These are phyloP conservation scores for Lachnellula arida DNA, from an alignment of 2,329 filamentous ascomycete genomes.

Conservation along the genomic window DNA sequence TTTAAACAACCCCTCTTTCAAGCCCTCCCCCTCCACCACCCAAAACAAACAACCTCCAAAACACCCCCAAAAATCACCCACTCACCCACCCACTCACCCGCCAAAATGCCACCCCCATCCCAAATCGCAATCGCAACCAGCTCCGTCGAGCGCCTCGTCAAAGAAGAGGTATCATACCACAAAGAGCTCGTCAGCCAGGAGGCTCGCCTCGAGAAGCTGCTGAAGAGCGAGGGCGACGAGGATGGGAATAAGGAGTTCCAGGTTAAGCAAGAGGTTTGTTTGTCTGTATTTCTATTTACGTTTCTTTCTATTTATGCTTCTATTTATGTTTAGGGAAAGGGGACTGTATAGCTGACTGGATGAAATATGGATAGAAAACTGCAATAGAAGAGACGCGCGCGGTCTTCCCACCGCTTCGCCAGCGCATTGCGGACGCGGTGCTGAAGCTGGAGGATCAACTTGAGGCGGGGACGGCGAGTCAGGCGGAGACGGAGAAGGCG, in stretches of 20 bases:
- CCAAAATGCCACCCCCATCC: constrained; percentile 67
- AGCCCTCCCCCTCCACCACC: neutral
- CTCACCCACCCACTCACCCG: neutral
- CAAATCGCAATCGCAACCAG: constrained; percentile 75
- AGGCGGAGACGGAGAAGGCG: constrained; percentile 41
- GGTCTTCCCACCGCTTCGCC: constrained; percentile 67
- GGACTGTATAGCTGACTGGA: neutral
- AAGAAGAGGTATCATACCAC: constrained; percentile 88
- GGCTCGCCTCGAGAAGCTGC: constrained; percentile 58
- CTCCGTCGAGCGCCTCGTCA: constrained; percentile 77
- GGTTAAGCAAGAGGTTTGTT: constrained; percentile 78
- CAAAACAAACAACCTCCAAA: neutral
- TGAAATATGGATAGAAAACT: constrained; percentile 23
- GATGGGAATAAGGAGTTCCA: constrained; percentile 74
- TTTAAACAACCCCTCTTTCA: neutral
- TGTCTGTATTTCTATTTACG: neutral
- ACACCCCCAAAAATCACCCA: neutral
- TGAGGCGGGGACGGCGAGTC: constrained; percentile 53
- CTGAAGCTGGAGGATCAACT: constrained; percentile 71
- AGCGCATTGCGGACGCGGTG: constrained; percentile 68
- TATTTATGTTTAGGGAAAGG: neutral
- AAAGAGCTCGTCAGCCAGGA: constrained; percentile 76
- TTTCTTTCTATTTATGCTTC: too few species aligned
- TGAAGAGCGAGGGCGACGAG: constrained; percentile 42
- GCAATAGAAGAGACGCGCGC: constrained; percentile 84